A percentile compares a stretch with the other conserved stretches of the same genome.
These are phyloP conservation scores for Zasmidium citrigriseum DNA, from an alignment of 2,329 filamentous ascomycete genomes.

Conservation along the genomic window DNA sequence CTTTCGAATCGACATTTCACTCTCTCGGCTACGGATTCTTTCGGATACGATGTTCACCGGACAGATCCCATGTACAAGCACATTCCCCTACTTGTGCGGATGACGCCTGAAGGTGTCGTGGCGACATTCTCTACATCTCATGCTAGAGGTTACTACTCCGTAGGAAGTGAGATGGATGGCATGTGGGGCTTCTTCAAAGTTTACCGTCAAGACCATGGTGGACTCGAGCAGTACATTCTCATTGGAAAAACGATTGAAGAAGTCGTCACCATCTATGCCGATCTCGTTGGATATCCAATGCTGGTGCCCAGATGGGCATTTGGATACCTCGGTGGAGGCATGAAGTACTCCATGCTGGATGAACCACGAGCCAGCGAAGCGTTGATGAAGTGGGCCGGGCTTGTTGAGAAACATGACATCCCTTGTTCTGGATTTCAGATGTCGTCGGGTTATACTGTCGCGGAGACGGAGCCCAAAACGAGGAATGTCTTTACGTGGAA, in stretches of 20 bases:
- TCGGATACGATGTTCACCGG: conserved; percentile 70
- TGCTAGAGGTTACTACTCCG: conserved; percentile 62
- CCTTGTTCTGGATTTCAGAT: conserved; percentile 72
- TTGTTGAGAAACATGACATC: conserved; percentile 65
- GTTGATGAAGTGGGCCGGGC: conserved; percentile 61
- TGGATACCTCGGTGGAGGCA: conserved; percentile 70
- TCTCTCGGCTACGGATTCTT: conserved; percentile 69
- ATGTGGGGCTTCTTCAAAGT: conserved; percentile 76
- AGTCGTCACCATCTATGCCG: conserved; percentile 66
- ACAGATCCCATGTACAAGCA: conserved; percentile 77
- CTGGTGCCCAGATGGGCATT: conserved; percentile 72
- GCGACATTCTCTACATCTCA: conserved; percentile 70
- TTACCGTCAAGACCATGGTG: conserved; percentile 71
- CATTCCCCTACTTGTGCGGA: conserved; percentile 71
- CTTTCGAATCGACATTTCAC: conserved; percentile 66
- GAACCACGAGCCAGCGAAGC: conserved; percentile 57
- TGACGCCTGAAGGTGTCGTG: conserved; percentile 63
- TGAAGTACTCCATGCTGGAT: conserved; percentile 62
- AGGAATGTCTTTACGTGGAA: conserved; percentile 75
- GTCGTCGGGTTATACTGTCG: conserved; percentile 71
- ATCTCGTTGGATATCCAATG: conserved; percentile 67
- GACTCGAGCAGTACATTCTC: conserved; percentile 70
- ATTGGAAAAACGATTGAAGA: conserved; percentile 67
- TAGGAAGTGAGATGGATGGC: conserved; percentile 73
- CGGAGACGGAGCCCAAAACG: conserved; percentile 67